A percentile compares a stretch with the other conserved stretches of the same genome.
These are phyloP conservation scores for Pisolithus thermaeus DNA, from an alignment of 1,284 basidiomycete species.

Conservation along the genomic window DNA sequence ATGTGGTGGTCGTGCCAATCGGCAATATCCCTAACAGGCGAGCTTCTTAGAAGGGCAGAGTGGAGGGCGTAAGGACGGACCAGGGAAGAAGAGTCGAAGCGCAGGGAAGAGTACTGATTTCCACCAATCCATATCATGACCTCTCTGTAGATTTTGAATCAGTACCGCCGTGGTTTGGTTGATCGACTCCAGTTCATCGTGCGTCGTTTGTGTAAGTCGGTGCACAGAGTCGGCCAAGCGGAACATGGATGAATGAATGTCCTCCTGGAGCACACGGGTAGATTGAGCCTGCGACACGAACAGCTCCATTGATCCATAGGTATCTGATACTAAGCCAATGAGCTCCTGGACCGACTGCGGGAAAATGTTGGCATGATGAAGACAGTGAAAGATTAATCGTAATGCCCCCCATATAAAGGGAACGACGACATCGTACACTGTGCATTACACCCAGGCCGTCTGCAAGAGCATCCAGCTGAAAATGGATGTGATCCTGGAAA, in stretches of 20 bases:
- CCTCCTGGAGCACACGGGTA: conserved; percentile 30
- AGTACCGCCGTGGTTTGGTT: conserved; percentile 39
- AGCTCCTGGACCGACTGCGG: conserved; percentile 23
- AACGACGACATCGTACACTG: conserved; percentile 16
- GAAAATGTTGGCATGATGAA: too few species aligned
- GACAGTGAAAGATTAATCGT: neutral
- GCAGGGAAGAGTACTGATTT: conserved; percentile 11
- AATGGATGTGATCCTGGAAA: conserved; percentile 23
- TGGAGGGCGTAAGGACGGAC: conserved; percentile 15
- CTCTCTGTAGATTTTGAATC: conserved; percentile 21
- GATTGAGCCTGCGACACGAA: conserved; percentile 24
- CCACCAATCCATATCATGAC: conserved; percentile 15
- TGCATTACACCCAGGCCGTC: conserved; percentile 24
- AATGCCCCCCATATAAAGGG: neutral
- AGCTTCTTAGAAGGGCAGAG: neutral
- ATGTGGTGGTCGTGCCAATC: conserved; percentile 5
- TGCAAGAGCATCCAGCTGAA: conserved; percentile 22
- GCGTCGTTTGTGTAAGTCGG: conserved; percentile 33
- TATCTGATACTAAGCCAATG: conserved; percentile 15
- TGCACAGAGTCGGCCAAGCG: conserved; percentile 32
- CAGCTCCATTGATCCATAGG: conserved; percentile 21
- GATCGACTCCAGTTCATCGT: conserved; percentile 39
- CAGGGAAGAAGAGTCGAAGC: conserved; percentile 14
- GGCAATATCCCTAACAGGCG: conserved; percentile 11
- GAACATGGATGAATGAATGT: conserved; percentile 30